Base-by-base conservation (phyloP, 768 basidiomycete genomes). In the Inosperma sp. region DNA sequence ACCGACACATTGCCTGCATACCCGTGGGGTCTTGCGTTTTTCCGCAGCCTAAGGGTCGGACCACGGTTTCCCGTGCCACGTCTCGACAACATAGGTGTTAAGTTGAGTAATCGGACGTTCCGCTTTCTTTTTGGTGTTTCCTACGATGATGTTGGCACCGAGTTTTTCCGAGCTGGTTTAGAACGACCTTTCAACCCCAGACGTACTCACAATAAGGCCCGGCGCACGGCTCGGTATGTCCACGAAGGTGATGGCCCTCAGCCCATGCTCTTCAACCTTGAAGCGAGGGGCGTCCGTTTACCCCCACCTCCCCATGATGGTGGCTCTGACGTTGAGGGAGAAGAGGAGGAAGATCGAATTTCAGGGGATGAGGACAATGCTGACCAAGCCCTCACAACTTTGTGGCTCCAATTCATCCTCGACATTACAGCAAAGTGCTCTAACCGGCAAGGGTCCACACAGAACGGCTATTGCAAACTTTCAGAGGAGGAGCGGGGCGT, bases 361-460 rank as follows among this genome's bases (percentile, higher is more conserved):
- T 16, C 16, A 22, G 37, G 45, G 3, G 21, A 44, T 2, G 45
- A 54, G 5, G 25, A 34, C 4, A 26, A 33, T 19, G 31, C 60
- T 7, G 61, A 65, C 27, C 16, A 9, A 5, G 21, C 6, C 7
- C 22, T 65, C 21, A 56, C 58, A 0, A 6, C 10, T 0, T 13
- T 66, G 16, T 65, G 63, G 63, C 47, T 36, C 7, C 63, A 65
- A 17, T 62, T 62, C 39, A 46, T 66, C 22, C 10, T 49, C 1
- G 65, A 66, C 29, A 17, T 66, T 4, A 54, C 56, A 10, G 17
- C 13, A 4, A 63, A 56, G 39, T 49, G 57, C 2, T 56, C 63
- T 1, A 63, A 63, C 45, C 42, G 40, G 3, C 40, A 52, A 25
- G 33, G 48, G 7, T 31, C 21, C 0, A 16, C 14, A 1, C 35